Evolutionary conservation across 2,329 filamentous ascomycete species (phyloP).

Genomic region (Colletotrichum eremochloae): DNA sequence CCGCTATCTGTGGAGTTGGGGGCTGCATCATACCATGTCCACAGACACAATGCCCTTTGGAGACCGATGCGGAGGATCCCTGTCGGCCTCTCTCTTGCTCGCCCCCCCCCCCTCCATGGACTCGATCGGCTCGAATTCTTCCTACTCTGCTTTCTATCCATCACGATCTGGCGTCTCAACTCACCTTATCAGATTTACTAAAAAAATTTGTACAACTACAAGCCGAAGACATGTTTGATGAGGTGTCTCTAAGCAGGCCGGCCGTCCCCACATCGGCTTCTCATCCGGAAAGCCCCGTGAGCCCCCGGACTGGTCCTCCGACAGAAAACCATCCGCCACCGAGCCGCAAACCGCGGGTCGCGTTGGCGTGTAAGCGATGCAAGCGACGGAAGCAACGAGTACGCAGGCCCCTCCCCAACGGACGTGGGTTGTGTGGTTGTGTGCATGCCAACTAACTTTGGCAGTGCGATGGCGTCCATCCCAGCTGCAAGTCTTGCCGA

Average conservation of each 20-base stretch:
- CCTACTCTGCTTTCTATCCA: conserved; percentile 1
- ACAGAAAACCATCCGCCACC: conserved; percentile 16
- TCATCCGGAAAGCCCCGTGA: conserved; percentile 33
- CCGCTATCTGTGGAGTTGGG: not conserved
- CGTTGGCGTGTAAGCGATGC: conserved; percentile 47
- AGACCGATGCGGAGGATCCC: not conserved
- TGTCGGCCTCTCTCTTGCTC: not conserved
- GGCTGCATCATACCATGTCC: not conserved
- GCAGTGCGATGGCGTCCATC: conserved; percentile 47
- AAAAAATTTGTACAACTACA: not conserved
- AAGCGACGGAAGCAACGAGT: conserved; percentile 48
- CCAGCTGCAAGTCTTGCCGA: conserved; percentile 46
- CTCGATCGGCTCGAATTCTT: conserved; percentile 32
- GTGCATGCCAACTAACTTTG: not conserved
- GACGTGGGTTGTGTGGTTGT: not conserved
- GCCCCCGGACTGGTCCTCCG: conserved; percentile 26
- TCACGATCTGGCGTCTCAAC: not conserved
- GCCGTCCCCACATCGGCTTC: conserved; percentile 4
- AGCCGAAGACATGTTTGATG: conserved; percentile 21
- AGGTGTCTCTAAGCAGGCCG: not conserved
- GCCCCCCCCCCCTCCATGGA: not conserved
- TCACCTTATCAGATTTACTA: not conserved
- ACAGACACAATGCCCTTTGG: not conserved
- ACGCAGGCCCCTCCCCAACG: not conserved
- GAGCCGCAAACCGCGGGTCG: conserved; percentile 44